These are phyloP conservation scores for Tetraselmis chui DNA, from an alignment of 139 green algal genomes.

Conservation along the genomic window DNA sequence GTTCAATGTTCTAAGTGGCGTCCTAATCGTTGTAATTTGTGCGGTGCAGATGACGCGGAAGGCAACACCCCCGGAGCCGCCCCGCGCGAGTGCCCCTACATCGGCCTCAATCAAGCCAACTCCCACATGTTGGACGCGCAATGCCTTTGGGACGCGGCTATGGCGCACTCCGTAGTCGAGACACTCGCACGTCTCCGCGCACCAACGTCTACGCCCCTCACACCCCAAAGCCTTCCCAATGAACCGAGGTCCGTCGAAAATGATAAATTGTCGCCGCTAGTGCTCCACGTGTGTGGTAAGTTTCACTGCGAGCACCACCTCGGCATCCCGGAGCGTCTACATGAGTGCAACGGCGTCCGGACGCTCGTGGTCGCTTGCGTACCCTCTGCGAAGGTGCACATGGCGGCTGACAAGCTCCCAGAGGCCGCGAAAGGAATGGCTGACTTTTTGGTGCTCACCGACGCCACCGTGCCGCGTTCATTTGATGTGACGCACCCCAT, in stretches of 20 bases:
- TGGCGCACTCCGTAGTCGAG: slow-evolving; percentile 31
- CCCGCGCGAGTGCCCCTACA: slow-evolving; percentile 30
- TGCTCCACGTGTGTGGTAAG: slow-evolving; percentile 44
- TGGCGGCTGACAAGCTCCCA: neutral
- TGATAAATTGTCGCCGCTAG: no score
- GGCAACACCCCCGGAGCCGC: neutral
- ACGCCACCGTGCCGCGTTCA: neutral
- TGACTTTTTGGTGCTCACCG: neutral
- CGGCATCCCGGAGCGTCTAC: slow-evolving; percentile 41
- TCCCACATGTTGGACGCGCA: slow-evolving; percentile 45
- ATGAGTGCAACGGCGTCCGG: neutral
- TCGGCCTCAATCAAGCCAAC: slow-evolving; percentile 22
- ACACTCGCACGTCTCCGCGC: no score
- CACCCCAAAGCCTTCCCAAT: no score
- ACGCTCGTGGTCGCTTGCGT: neutral
- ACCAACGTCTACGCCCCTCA: no score
- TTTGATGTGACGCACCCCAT: neutral
- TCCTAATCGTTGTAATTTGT: no score
- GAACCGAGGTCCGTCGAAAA: no score
- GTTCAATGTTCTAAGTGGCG: no score
- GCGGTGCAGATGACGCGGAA: slow-evolving; percentile 11
- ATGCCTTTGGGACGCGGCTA: slow-evolving; percentile 40
- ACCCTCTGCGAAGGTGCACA: neutral
- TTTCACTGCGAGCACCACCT: slow-evolving; percentile 40
- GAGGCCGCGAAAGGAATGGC: neutral